These are phyloP conservation scores for Teunomyces atbi DNA, from an alignment of 805 yeast genomes.

Conservation along the genomic window DNA sequence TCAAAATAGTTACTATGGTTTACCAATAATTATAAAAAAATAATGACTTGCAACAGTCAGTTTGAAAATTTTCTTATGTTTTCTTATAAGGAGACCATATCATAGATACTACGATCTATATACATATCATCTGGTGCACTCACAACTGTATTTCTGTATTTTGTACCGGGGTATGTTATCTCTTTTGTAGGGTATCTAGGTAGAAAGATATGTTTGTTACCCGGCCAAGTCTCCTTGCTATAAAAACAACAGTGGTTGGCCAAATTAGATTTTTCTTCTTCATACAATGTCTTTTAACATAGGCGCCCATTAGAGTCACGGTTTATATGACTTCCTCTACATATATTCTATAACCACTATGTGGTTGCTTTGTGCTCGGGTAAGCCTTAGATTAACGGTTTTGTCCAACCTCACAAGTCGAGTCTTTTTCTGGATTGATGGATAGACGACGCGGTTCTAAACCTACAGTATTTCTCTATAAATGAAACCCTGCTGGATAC, in stretches of 20 bases:
- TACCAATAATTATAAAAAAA: not conserved
- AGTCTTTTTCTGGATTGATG: conserved; percentile 39
- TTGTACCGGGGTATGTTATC: not conserved
- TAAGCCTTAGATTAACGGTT: conserved; percentile 74
- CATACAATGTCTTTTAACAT: conserved; percentile 43
- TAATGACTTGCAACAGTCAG: too few relatives aligned
- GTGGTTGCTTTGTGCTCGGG: conserved; percentile 85
- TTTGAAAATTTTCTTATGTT: too few relatives aligned
- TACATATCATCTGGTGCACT: too few relatives aligned
- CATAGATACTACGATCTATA: too few relatives aligned
- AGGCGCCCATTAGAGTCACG: conserved; percentile 89
- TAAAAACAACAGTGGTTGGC: conserved; percentile 6
- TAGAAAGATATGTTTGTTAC: conserved; percentile 2
- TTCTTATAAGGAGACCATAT: too few relatives aligned
- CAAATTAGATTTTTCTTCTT: conserved; percentile 22
- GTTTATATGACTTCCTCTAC: conserved; percentile 49
- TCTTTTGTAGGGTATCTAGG: not conserved
- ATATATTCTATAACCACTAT: conserved; percentile 44
- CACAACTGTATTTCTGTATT: too few relatives aligned
- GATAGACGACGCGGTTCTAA: conserved; percentile 71
- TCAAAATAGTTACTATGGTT: not conserved
- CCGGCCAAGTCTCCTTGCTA: conserved; percentile 8
- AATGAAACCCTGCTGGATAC: not conserved
- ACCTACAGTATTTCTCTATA: conserved; percentile 47
- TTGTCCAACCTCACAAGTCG: conserved; percentile 57